These are phyloP conservation scores for Starmerella geochares DNA, from an alignment of 805 yeast genomes.

Conservation along the genomic window DNA sequence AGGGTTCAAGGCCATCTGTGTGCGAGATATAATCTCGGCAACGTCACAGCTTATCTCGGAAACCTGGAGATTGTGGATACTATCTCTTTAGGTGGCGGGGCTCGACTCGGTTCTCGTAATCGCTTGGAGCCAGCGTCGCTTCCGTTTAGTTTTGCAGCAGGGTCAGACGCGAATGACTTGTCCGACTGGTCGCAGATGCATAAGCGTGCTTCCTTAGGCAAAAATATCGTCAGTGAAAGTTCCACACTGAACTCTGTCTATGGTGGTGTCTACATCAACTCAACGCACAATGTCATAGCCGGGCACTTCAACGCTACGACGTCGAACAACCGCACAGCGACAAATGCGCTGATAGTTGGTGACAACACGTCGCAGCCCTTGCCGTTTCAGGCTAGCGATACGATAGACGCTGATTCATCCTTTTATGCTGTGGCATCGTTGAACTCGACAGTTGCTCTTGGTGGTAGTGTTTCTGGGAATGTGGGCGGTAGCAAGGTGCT, in stretches of 20 bases:
- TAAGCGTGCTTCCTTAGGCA: neutral
- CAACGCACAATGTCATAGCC: constrained; percentile 45
- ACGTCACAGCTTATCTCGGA: constrained; percentile 28
- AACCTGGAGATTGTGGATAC: constrained; percentile 23
- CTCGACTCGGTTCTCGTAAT: neutral
- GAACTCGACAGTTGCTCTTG: constrained; percentile 23
- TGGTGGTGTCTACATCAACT: constrained; percentile 39
- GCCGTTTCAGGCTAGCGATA: neutral
- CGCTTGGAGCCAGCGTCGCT: neutral
- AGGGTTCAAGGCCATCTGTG: constrained; percentile 17
- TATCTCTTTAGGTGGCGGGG: neutral
- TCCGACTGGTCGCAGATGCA: neutral
- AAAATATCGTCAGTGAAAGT: neutral
- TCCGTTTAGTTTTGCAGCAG: neutral
- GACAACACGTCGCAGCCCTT: neutral
- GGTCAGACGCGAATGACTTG: neutral
- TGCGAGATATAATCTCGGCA: constrained; percentile 3
- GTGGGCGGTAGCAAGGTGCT: neutral
- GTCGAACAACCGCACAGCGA: constrained; percentile 25
- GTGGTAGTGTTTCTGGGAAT: constrained; percentile 8
- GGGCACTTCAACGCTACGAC: constrained; percentile 43
- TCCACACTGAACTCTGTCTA: constrained; percentile 20
- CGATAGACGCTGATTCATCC: neutral
- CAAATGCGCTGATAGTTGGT: neutral
- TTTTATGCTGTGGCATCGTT: neutral